Base-by-base conservation (phyloP, 2,329 filamentous ascomycete genomes). In the Scedosporium aurantiacum region DNA sequence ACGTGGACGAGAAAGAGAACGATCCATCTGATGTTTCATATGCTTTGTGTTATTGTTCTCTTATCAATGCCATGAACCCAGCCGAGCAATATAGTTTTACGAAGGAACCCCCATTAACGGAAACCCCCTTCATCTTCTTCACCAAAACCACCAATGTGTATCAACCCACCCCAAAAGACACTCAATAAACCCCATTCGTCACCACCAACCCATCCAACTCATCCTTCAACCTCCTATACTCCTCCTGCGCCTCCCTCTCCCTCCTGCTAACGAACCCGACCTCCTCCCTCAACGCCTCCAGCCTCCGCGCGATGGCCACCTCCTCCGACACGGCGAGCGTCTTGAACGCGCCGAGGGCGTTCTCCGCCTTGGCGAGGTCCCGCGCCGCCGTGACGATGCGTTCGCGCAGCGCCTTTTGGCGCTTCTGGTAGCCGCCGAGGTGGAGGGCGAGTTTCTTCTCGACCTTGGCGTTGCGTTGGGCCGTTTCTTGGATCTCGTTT, bases 401-500 rank as follows among this genome's bases (percentile, higher is more conserved):
- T 63, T 86, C 82, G 23, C 85, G 83, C 27, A 99, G 81, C 67
- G 84, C 86, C 73, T 91, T 91, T 40, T 90, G 86, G 37, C 94
- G 88, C 67, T 91, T 86, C 71, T 92, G 87, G 75, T 99, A 99
- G 14, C 94, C 94, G 25, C 92, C 92, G 2, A 96, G 84, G 68
- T 94, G 87, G 60, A 96, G 79, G 0, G 81, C 80, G n/a, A 99
- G 82, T 74, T 94, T 97, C 82, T 96, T 96, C 75, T 97, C 92
- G 1, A 96, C 78, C 73, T 93, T 95, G 70, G 91, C 90, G 60
- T 89, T 90, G 62, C 87, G 82, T 67, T 93, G 87, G 2, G 92
- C 94, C 0, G 86, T 85, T 2, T 82, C 77, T 67, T 89, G 81
- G 64, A 96, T 88, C 6, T 82, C 79, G 56, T 89, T 83, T 73